Base-by-base conservation (phyloP, 2,329 filamentous ascomycete species). In the Fusarium aywerte region DNA sequence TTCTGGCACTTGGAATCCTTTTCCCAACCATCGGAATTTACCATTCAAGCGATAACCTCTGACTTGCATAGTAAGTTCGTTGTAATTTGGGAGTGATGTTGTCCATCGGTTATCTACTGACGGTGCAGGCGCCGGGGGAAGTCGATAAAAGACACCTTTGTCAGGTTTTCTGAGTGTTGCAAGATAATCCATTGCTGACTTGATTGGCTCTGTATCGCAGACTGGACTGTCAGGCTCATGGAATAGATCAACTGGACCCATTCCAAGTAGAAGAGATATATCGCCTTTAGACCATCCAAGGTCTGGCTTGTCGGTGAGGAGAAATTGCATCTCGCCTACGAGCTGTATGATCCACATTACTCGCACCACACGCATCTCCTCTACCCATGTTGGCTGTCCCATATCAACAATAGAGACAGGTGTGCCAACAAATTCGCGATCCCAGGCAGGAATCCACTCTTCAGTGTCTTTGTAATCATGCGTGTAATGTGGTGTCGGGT, bases 301-400 rank as follows among this genome's bases (percentile, higher is more conserved):
- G 9, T 7, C 33, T 12, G 27, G 10, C 7, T 21, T 23, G 1
- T 20, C 7, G 3, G 5, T 16, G 23, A 38, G 12, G 31, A 18
- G 25, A 2, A 39, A n/a, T 5, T 43, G 32, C 12, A 69, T 25
- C 4, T 71, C 65, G 4, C 69, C 58, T 4, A 52, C 39, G 8
- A 71, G 11, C 15, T 73, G 66, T 7, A 67, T 39, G 3, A 52
- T 18, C 70, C 63, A 73, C 11, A 73, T 16, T 23, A 62, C 68
- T 6, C 70, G 68, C 7, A 58, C 15, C 8, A 33, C 66, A 16
- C 70, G 58, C 70, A 73, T 73, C 20, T 72, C 69, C 32, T 72
- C 70, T 7, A 73, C 58, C 70, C 70, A 71, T 23, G 38, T 68
- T 0, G 70, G 70, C 15, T 47, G 29, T 35, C 44, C 44, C 10